Evolutionary conservation across 2,329 filamentous ascomycete species (phyloP), one percentile per base, ranked within the genome.

Genomic region (Pestalotiopsis sp.): DNA sequence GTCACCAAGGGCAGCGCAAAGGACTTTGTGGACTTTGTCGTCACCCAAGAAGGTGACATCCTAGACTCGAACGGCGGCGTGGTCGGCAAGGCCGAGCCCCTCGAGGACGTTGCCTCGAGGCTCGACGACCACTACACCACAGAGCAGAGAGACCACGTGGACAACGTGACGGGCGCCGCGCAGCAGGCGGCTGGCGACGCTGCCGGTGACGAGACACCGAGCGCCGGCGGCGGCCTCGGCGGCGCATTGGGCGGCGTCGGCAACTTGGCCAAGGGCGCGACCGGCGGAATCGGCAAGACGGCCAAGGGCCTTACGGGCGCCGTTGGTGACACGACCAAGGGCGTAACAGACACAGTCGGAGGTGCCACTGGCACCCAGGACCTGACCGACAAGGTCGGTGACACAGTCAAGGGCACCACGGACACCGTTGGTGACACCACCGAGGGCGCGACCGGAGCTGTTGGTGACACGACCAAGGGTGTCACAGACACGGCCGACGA

Each of bases 21-120:
- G 9, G 75, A 76, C 20, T 76, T 79, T 61, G 67, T 71, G 14
- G 76, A 75, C 62, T 77, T 73, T 69, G 69, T 82, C 64, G 78
- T 81, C 63, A 77, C 77, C 12, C 79, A 81, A 66, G 77, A 82
- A 66, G 77, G 74, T 5, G 78, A 82, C 41, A 74, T 79, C 6
- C 68, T 79, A 36, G 69, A 79, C 66, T 72, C 77, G 3, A 73
- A 79, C 20, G 77, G 77, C 36, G 70, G 71, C 12, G 68, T 78
- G 6, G 77, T 78, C 41, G 77, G 77, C 64, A 78, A 76, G 65
- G 79, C 78, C 41, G 75, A 78, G 67, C 77, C 77, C 14, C 68
- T 79, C 2, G 76, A 77, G 2, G 76, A 78, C n/a, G 72, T 74
- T 7, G 72, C 72, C 20, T 77, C 76, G 1, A 73, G 77, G 7